Base-by-base conservation (phyloP, 768 basidiomycete genomes). In the Macrolepiota albuminosa region DNA sequence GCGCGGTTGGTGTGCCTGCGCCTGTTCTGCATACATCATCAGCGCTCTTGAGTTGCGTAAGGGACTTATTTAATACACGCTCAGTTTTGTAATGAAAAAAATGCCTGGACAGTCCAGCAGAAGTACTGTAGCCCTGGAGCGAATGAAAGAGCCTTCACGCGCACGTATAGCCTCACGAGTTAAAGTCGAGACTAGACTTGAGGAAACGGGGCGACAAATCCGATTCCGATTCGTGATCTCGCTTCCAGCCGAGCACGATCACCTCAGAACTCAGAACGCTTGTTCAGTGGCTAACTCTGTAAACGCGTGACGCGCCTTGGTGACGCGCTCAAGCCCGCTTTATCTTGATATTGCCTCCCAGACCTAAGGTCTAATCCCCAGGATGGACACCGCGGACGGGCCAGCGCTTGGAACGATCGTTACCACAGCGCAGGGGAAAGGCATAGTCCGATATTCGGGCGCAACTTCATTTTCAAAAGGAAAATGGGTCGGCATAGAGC, bases 401-500 rank as follows among this genome's bases (percentile, higher is more conserved):
- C 73, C 73, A 48, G 71, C 76, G 29, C 68, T 93, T 51, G 89
- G 90, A 36, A 82, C 93, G 4, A 81, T 90, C 57, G 95, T 97
- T 16, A 83, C 88, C 57, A 85, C 95, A 48, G 74, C 88, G 0
- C 86, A 87, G 42, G 95, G 95, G 18, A 81, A 85, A 40, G 97
- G 97, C 2, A 78, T 88, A 49, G 89, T 98, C 49, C 82, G 95
- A 26, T 99, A 94, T 79, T 83, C 81, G 54, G 97, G 96, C 0
- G 63, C 84, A 36, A 95, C 96, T 0, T 79, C 82, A 2, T 98
- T 98, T 71, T 83, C 91, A 24, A 73, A 85, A 1, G 97, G 97
- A 0, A 93, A 90, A 80, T 99, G 96, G 96, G 81, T 97, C 53
- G 97, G 97, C 10, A 85, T 98, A 56, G 95, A 96, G 68, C 82